These are phyloP conservation scores for Pseudonitzschia delicatissima DNA, from an alignment of 108 stramenopile genomes.

Conservation along the genomic window DNA sequence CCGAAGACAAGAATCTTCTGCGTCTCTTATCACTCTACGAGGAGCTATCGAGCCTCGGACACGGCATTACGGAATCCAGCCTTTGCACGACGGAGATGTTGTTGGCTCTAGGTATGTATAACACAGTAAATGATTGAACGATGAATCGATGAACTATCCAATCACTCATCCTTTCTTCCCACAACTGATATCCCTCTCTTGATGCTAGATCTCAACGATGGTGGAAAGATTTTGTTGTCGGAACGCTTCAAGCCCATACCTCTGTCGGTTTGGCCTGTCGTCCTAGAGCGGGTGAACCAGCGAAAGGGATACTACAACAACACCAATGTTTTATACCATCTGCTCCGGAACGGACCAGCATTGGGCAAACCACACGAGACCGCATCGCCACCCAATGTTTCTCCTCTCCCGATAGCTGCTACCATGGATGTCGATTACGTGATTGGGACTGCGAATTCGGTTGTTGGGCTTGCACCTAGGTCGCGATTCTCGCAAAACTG, in stretches of 20 bases:
- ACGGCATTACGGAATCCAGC: constrained; percentile 10
- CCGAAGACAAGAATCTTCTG: background rate
- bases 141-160: too few species aligned
- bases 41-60: constrained; percentile 8
- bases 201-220: background rate
- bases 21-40: background rate
- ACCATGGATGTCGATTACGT: background rate
- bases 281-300: constrained; percentile 9
- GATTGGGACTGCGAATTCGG: too few species aligned
- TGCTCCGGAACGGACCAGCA: constrained; percentile 6
- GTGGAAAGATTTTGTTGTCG: constrained; percentile 10
- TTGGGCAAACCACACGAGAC: background rate
- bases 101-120: background rate
- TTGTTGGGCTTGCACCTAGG: background rate
- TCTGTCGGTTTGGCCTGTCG: constrained; percentile 14
- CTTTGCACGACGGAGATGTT: constrained; percentile 3
- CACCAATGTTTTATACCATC: constrained; percentile 7
- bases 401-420: background rate
- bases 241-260: constrained; percentile 6
- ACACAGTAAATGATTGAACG: too few species aligned
- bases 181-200: background rate
- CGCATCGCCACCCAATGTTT: too few species aligned
- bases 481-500: background rate
- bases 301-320: background rate
- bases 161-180: background rate